Evolutionary conservation across 192 early-diverging fungal genomes (phyloP), one percentile per base, ranked within the genome.

Genomic region (Paraglomus occultum): DNA sequence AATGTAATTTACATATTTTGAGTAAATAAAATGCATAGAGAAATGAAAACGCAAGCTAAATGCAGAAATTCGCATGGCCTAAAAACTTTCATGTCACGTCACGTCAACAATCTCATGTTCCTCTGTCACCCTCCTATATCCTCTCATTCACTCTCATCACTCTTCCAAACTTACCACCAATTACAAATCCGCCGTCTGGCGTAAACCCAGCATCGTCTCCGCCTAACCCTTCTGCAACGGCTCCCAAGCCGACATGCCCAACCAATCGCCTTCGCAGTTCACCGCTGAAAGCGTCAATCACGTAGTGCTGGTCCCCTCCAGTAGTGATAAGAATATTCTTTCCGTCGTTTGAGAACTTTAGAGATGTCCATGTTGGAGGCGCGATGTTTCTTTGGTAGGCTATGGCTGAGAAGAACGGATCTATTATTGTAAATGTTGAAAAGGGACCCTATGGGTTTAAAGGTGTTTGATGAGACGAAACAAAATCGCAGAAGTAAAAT

Each of bases 271-370:
- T 67, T 49, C 77, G 71, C 7, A 88, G 53, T 1, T 80, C 71
- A 4, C 83, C 82, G 0, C 79, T 72, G 69, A 82, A 93, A 10
- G 91, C 80, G 71, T 95, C 90, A 9, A 94, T 70, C 6, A 93
- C 67, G 53, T 87, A 90, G 46, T 83, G 79, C 0, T 64, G 65
- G 31, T 90, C 82, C 0, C 72, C 79, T 0, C 77, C 72, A 0
- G 91, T 93, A 4, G 85, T 84, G 1, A 95, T 62, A 0, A 94
- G 69, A 7, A 96, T 78, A 39, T 83, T 73, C 57, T 92, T 90
- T 4, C 91, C 92, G 64, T 93, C 88, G 22, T 90, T 88, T 23
- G 79, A 80, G 72, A 94, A 94, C 71, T 88, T 84, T 8, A 94
- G 50, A 14, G 78, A 73, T 3, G 87, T 89, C 81, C 86, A 88